Conservation (phyloP, 768 basidiomycete species). For the Mycena amicta region DNA sequence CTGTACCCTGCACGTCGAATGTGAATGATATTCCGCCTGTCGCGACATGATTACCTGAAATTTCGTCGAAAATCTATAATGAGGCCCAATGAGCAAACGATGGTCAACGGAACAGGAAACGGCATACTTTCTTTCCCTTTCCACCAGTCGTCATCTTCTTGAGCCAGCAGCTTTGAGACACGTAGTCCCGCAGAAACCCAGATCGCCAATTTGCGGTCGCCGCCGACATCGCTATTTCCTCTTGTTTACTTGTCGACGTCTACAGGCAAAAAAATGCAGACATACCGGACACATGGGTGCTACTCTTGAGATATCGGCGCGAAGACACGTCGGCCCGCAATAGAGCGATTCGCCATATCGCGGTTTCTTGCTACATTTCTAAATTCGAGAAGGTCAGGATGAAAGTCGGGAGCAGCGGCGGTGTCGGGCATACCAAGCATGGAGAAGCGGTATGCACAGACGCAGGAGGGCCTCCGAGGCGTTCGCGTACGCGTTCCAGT, state of each 20-base stretch:
- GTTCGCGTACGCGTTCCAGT: conserved; percentile 41
- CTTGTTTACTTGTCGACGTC: no score
- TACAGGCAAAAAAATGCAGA: no score
- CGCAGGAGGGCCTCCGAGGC: conserved; percentile 27
- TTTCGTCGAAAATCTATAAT: no score
- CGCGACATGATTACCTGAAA: no score
- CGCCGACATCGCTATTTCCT: conserved; percentile 15
- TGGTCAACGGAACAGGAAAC: no score
- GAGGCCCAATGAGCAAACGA: no score
- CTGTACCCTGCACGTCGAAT: neutral
- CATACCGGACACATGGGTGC: conserved; percentile 20
- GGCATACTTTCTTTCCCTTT: neutral
- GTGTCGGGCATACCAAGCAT: no score
- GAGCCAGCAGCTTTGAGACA: conserved; percentile 11
- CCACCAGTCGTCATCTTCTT: neutral
- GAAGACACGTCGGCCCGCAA: conserved; percentile 16
- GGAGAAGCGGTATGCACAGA: conserved; percentile 2
- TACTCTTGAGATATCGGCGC: conserved; percentile 17
- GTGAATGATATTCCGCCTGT: no score
- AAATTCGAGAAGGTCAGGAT: neutral
- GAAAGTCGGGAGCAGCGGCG: no score
- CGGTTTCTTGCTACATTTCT: conserved; percentile 21
- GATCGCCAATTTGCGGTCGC: conserved; percentile 20
- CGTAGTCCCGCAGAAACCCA: conserved; percentile 20
- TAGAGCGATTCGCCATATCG: conserved; percentile 17